phyloP scores from a whole-genome alignment of 2,329 filamentous ascomycete species.

The Thermomyces lanuginosus region DNA sequence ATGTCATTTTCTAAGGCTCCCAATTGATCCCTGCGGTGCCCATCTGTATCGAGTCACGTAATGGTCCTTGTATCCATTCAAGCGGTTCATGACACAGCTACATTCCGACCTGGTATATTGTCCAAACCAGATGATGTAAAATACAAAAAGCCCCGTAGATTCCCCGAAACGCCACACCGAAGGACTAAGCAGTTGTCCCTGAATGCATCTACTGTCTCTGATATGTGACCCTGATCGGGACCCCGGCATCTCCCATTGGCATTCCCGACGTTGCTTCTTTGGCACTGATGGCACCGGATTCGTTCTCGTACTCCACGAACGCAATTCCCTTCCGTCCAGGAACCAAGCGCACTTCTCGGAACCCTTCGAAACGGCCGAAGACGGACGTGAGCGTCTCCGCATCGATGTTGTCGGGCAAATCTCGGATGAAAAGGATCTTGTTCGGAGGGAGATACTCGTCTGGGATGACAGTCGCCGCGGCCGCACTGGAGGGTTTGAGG shows the following conservation, averaged over 20 bases:
- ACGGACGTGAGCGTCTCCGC: slow-evolving; percentile 62
- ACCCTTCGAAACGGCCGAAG: slow-evolving; percentile 82
- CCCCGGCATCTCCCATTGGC: slow-evolving; percentile 55
- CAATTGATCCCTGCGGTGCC: no score
- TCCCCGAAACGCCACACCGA: slow-evolving; percentile 5
- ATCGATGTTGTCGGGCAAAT: slow-evolving; percentile 74
- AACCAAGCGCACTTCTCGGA: slow-evolving; percentile 80
- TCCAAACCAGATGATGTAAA: no score
- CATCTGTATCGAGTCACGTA: no score
- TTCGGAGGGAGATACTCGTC: slow-evolving; percentile 97
- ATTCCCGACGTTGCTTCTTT: slow-evolving; percentile 88
- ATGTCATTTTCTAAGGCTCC: slow-evolving; percentile 74
- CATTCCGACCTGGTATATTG: no score
- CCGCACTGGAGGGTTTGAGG: slow-evolving; percentile 57
- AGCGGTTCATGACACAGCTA: no score
- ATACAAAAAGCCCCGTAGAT: no score
- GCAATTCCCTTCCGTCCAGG: slow-evolving; percentile 76
- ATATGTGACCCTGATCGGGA: slow-evolving; percentile 87
- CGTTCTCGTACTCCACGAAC: slow-evolving; percentile 90
- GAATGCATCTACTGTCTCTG: slow-evolving; percentile 54
- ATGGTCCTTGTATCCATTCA: no score
- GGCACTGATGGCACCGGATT: slow-evolving; percentile 75
- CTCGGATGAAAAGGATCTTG: slow-evolving; percentile 89
- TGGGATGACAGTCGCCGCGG: slow-evolving; percentile 59
- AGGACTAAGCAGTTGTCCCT: slow-evolving; percentile 6